Evolutionary conservation across 768 basidiomycete species (phyloP).

Genomic region (Mrakia hoshinonis): DNA sequence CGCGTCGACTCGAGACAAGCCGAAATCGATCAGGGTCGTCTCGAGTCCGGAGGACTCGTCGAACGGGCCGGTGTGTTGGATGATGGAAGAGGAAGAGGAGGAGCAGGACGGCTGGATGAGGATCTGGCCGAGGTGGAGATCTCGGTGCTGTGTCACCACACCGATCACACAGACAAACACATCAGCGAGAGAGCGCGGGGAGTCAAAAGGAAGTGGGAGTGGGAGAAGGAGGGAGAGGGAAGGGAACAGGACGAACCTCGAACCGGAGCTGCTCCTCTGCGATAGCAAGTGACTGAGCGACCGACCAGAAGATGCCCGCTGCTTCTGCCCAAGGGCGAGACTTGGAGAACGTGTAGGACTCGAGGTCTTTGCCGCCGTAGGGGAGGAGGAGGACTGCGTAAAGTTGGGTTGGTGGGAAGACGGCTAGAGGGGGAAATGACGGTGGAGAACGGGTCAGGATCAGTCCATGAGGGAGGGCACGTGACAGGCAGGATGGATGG

Average conservation of each 20-base stretch:
- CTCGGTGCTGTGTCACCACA: slow-evolving; percentile 64
- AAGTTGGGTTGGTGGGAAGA: slow-evolving; percentile 62
- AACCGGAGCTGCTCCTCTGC: slow-evolving; percentile 76
- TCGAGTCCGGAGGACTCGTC: slow-evolving; percentile 49
- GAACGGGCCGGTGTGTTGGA: slow-evolving; percentile 41
- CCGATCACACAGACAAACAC: background rate
- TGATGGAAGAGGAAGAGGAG: slow-evolving; percentile 31
- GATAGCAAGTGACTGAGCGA: slow-evolving; percentile 61
- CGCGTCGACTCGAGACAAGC: slow-evolving; percentile 66
- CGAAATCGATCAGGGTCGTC: slow-evolving; percentile 87
- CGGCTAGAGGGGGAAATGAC: slow-evolving; percentile 47
- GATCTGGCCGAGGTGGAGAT: slow-evolving; percentile 97
- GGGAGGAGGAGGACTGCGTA: slow-evolving; percentile 86
- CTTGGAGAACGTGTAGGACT: slow-evolving; percentile 60
- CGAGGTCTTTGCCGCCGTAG: slow-evolving; percentile 84
- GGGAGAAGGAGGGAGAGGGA: slow-evolving; percentile 7
- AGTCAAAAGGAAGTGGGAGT: background rate
- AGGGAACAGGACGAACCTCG: slow-evolving; percentile 53
- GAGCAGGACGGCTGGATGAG: slow-evolving; percentile 51
- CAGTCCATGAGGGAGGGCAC: background rate
- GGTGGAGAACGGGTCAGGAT: background rate
- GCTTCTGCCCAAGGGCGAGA: slow-evolving; percentile 69
- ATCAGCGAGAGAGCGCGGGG: background rate
- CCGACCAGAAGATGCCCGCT: slow-evolving; percentile 83
- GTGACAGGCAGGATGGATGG: background rate